Conservation (phyloP, 768 basidiomycete species). For the Leucosporidium yakuticum region DNA sequence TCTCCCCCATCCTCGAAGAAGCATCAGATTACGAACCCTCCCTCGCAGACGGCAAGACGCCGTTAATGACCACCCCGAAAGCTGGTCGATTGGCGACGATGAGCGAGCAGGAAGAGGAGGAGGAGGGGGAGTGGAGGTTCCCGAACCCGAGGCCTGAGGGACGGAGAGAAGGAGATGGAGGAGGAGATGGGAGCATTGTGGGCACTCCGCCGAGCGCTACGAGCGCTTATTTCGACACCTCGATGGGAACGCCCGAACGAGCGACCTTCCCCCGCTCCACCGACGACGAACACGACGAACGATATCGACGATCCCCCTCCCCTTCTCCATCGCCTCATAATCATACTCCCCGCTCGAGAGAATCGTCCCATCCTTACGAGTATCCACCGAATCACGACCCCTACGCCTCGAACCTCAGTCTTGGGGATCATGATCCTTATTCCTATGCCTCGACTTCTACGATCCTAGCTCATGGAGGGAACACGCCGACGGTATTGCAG, state of each 20-base stretch:
- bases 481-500: conserved; percentile 10
- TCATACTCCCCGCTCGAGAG: not conserved
- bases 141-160: too few species aligned
- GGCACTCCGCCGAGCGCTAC: too few species aligned
- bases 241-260: too few species aligned
- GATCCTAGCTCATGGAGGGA: not conserved
- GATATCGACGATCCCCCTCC: not conserved
- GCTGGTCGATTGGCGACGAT: too few species aligned
- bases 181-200: too few species aligned
- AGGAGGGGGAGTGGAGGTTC: too few species aligned
- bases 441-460: not conserved
- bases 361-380: not conserved
- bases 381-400: not conserved
- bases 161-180: too few species aligned
- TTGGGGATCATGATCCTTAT: not conserved
- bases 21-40: too few species aligned
- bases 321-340: not conserved
- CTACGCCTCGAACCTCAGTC: conserved; percentile 1
- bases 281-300: not conserved
- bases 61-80: too few species aligned
- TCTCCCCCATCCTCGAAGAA: conserved; percentile 7
- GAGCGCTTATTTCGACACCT: too few species aligned
- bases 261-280: not conserved
- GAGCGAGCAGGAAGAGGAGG: too few species aligned
- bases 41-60: too few species aligned